Evolutionary conservation across 2,329 filamentous ascomycete species (phyloP).

Genomic region (Epichloe amarillans): DNA sequence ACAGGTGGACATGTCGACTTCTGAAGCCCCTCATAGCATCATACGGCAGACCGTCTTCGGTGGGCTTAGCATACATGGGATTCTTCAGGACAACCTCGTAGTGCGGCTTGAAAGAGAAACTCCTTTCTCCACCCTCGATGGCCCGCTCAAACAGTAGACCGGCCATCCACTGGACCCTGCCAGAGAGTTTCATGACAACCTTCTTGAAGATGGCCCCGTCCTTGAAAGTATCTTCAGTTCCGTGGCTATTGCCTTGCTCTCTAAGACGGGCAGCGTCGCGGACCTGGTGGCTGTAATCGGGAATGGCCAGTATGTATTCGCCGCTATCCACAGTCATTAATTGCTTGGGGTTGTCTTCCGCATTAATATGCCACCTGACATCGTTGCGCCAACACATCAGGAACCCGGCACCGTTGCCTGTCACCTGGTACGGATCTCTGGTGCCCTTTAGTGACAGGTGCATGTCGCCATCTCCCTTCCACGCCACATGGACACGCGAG

Average conservation of each 20-base stretch:
- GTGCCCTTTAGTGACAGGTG: conserved; percentile 85
- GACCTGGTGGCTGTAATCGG: conserved; percentile 82
- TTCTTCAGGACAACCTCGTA: conserved; percentile 82
- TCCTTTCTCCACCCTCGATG: conserved; percentile 55
- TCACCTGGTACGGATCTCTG: conserved; percentile 85
- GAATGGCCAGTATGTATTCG: conserved; percentile 87
- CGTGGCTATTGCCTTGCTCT: conserved; percentile 44
- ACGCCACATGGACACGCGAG: conserved; percentile 74
- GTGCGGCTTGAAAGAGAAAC: conserved; percentile 82
- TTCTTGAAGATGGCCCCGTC: conserved; percentile 87
- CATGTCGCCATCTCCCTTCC: conserved; percentile 93
- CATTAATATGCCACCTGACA: conserved; percentile 74
- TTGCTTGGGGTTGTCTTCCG: conserved; percentile 73
- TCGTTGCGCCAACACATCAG: conserved; percentile 98
- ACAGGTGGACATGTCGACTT: conserved; percentile 92
- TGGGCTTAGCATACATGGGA: conserved; percentile 56
- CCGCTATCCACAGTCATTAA: conserved; percentile 95
- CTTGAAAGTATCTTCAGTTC: conserved; percentile 51
- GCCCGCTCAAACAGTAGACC: conserved; percentile 88
- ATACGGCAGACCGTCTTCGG: conserved; percentile 45
- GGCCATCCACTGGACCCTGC: conserved; percentile 84
- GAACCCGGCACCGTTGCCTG: conserved; percentile 84
- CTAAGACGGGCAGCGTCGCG: conserved; percentile 43
- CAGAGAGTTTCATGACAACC: conserved; percentile 96
- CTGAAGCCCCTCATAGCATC: conserved; percentile 96